Conservation (phyloP, 2,329 filamentous ascomycete genomes). For the Calcarisporium arbuscula region DNA sequence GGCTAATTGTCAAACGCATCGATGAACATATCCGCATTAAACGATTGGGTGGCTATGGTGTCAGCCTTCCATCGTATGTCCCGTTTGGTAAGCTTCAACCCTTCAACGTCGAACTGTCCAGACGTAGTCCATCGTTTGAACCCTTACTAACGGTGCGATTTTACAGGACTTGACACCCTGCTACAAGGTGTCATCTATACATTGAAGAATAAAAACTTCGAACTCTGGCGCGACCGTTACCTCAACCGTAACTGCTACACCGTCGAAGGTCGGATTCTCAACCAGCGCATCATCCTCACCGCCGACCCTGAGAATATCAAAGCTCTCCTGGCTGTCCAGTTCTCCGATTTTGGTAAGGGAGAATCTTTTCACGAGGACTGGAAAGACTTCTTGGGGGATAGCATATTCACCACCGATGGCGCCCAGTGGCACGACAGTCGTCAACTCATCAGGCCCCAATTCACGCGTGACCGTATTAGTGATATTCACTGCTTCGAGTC, state of each 20-base stretch:
- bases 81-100: slow-evolving; percentile 37
- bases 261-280: slow-evolving; percentile 49
- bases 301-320: slow-evolving; percentile 86
- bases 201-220: slow-evolving; percentile 48
- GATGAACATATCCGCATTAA: slow-evolving; percentile 38
- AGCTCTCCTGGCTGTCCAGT: slow-evolving; percentile 78
- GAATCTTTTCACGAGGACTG: slow-evolving; percentile 68
- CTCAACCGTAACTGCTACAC: slow-evolving; percentile 43
- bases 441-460: slow-evolving; percentile 79
- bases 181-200: slow-evolving; percentile 47
- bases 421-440: slow-evolving; percentile 72
- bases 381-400: slow-evolving; percentile 65
- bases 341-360: slow-evolving; percentile 77
- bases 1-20: slow-evolving; percentile 29
- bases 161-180: slow-evolving; percentile 56
- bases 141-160: neutral
- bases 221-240: slow-evolving; percentile 54
- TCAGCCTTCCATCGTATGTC: slow-evolving; percentile 25
- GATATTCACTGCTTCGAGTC: slow-evolving; percentile 77
- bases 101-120: too few species aligned
- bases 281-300: slow-evolving; percentile 63
- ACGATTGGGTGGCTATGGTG: slow-evolving; percentile 37
- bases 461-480: slow-evolving; percentile 76
- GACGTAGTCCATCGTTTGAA: neutral
- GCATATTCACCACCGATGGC: slow-evolving; percentile 76